A percentile compares a stretch with the other conserved stretches of the same genome.
phyloP scores from a whole-genome alignment of 805 yeast species.

The Wickerhamiella occidentalis region DNA sequence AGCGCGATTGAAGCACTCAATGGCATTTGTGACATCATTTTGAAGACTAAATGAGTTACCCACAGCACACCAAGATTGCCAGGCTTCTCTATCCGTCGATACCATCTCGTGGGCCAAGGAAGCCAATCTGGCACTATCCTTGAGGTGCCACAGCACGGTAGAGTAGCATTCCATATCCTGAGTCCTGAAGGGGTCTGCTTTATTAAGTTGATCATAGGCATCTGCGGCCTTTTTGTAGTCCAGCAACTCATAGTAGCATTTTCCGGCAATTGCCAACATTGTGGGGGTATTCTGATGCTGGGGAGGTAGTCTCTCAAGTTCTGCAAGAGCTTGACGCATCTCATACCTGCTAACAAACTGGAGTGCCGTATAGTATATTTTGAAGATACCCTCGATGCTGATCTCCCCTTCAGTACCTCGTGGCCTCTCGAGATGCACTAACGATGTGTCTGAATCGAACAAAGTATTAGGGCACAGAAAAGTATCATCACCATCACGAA shows the following conservation, averaged over 20 bases:
- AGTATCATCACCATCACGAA: not conserved
- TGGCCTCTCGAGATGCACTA: not conserved
- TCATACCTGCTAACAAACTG: slow-evolving; percentile 37
- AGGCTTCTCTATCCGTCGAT: slow-evolving; percentile 49
- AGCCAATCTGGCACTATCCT: slow-evolving; percentile 66
- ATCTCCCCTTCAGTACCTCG: slow-evolving; percentile 1
- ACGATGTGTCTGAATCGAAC: not conserved
- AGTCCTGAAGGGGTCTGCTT: slow-evolving; percentile 61
- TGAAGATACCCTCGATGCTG: not conserved
- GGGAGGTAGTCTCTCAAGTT: slow-evolving; percentile 52
- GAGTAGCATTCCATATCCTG: slow-evolving; percentile 88
- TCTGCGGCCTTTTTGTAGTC: slow-evolving; percentile 66
- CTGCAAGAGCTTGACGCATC: slow-evolving; percentile 65
- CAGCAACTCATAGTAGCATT: slow-evolving; percentile 75
- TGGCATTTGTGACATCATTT: slow-evolving; percentile 80
- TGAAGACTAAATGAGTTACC: slow-evolving; percentile 80
- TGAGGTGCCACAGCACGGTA: slow-evolving; percentile 86
- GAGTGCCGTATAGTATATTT: not conserved
- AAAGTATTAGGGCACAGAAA: slow-evolving; percentile 2
- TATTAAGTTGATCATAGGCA: slow-evolving; percentile 50
- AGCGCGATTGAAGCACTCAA: slow-evolving; percentile 74
- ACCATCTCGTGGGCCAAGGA: slow-evolving; percentile 69
- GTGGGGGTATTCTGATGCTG: slow-evolving; percentile 61
- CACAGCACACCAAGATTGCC: slow-evolving; percentile 83
- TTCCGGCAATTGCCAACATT: slow-evolving; percentile 69